Evolutionary conservation across 2,329 filamentous ascomycete genomes (phyloP).

Genomic region (Sclerotinia borealis): DNA sequence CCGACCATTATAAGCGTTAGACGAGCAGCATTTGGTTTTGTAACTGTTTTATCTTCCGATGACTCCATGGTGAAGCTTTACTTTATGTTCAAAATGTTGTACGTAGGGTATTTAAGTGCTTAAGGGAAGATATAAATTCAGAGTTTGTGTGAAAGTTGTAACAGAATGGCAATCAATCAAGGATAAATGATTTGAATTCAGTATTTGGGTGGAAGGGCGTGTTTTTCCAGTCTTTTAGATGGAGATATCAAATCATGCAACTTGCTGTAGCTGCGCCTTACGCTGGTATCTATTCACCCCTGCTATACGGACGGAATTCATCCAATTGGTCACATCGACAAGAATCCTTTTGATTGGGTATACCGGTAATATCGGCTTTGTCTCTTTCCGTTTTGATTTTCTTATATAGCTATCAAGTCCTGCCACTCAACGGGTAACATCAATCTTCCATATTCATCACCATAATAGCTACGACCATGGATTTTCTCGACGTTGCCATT

Average conservation of each 20-base stretch:
- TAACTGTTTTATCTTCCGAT: background rate
- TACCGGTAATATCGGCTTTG: background rate
- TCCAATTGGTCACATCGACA: background rate
- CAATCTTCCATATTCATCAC: background rate
- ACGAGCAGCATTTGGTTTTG: background rate
- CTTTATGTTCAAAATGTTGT: background rate
- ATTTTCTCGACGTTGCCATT: conserved; percentile 31
- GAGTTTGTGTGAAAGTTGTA: background rate
- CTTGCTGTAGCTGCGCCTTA: background rate
- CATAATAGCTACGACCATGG: background rate
- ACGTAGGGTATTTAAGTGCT: background rate
- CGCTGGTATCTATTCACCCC: too few relatives aligned
- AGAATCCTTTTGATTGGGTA: too few relatives aligned
- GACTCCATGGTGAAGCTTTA: background rate
- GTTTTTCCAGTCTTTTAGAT: background rate
- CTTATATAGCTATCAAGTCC: background rate
- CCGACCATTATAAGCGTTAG: background rate
- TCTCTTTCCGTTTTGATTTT: background rate
- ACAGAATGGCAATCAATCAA: background rate
- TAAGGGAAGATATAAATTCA: background rate
- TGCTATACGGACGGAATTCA: background rate
- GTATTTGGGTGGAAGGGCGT: too few relatives aligned
- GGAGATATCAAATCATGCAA: background rate
- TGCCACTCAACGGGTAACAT: background rate
- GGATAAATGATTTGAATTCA: background rate